These are phyloP conservation scores for Neofusicoccum sp. DNA, from an alignment of 2,329 filamentous ascomycete genomes.

Conservation along the genomic window DNA sequence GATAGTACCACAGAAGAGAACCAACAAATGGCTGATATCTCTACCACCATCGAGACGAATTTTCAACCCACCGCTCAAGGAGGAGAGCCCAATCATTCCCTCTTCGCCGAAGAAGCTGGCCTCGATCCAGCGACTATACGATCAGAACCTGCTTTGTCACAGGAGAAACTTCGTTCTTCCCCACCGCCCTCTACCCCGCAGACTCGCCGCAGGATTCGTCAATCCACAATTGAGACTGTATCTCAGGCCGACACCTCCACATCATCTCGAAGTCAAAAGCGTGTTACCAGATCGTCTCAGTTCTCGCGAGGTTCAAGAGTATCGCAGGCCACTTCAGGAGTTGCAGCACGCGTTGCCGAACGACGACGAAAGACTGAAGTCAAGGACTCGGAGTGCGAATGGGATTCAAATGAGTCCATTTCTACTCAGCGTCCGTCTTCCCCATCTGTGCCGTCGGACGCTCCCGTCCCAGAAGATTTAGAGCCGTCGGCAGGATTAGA, in stretches of 20 bases:
- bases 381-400: constrained; percentile 12
- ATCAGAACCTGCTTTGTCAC: not conserved
- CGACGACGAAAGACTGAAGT: not conserved
- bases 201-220: not conserved
- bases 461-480: not conserved
- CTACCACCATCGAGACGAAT: not conserved
- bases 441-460: not conserved
- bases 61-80: not conserved
- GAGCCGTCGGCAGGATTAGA: not conserved
- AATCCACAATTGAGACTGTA: not conserved
- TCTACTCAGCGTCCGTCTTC: constrained; percentile 7
- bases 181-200: not conserved
- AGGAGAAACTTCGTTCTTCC: not conserved
- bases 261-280: not conserved
- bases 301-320: not conserved
- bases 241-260: not conserved
- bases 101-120: not conserved
- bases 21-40: not conserved
- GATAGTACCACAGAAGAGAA: not conserved
- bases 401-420: constrained; percentile 3
- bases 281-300: not conserved
- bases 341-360: not conserved
- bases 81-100: not conserved
- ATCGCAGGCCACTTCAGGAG: not conserved
- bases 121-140: not conserved